Base-by-base conservation (phyloP, 75 land plant species). In the Cunninghamia lanceolata region DNA sequence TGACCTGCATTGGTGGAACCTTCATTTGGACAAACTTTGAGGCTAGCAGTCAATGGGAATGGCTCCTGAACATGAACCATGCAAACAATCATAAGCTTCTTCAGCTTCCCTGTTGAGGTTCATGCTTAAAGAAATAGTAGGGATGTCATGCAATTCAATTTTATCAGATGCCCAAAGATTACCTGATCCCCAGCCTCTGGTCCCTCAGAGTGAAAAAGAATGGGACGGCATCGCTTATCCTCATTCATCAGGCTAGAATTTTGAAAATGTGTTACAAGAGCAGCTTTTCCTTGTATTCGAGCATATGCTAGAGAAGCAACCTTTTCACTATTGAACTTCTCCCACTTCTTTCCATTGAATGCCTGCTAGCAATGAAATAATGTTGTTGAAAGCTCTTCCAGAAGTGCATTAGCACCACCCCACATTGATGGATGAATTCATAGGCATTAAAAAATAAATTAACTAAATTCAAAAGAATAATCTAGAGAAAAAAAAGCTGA, bases 241-340 rank as follows among this genome's bases (percentile, higher is more conserved):
- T 96, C 98, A 89, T 96, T 96, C 98, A 96, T 96, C 78, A 97
- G 83, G 91, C 99, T 97, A 36, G 99, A 97, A 84, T 97, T 97
- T 84, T 97, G 99, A 68, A 97, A 97, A 86, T 97, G 99, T 16
- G 96, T 90, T 1, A 97, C 92, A 45, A 97, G 97, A n/a, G 99
- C 99, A 46, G 93, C 88, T 85, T 91, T 95, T 15, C 99, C 99
- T 86, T 97, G 99, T 39, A 97, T 97, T 36, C 99, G 93, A 16
- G 97, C 99, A 90, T 97, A 97, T 79, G 99, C 99, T 82, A 97
- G 84, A 42, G 95, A 94, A 42, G 99, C 99, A 76, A 97, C 97
- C 86, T 97, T 97, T 86, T 97, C 99, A 80, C 98, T 96, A 71
- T 97, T 97, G 85, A 97, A 97, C 88, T 97, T 97, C 89, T 97